phyloP scores from a whole-genome alignment of 768 basidiomycete species.

The Hortiboletus flavorubellus region DNA sequence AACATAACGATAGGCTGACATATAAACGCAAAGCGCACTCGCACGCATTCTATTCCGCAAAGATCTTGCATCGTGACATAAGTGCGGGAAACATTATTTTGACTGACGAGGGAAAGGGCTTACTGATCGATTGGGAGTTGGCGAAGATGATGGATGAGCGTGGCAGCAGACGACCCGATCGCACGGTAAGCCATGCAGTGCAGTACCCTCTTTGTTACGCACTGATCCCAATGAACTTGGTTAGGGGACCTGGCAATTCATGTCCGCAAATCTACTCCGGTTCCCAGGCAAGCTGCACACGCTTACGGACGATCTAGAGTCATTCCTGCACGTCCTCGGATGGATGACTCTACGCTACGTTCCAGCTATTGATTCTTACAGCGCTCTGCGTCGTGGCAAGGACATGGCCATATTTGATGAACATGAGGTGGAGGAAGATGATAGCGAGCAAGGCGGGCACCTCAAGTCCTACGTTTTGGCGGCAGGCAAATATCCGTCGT shows the following conservation, averaged over 20 bases:
- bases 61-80: conserved; percentile 28
- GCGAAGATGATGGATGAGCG: not conserved
- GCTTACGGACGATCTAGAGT: conserved; percentile 32
- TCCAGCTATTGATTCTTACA: not conserved
- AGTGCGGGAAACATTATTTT: conserved; percentile 29
- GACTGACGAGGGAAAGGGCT: conserved; percentile 3
- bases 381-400: no score
- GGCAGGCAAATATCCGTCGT: not conserved
- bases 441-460: no score
- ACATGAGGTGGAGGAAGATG: no score
- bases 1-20: not conserved
- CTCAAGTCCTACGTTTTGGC: no score
- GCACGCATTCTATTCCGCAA: conserved; percentile 12
- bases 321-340: conserved; percentile 19
- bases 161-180: not conserved
- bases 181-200: not conserved
- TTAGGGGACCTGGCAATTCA: conserved; percentile 6
- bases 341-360: not conserved
- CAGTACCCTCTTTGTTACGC: not conserved
- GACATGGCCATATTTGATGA: not conserved
- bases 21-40: conserved; percentile 13
- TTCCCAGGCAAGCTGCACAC: not conserved
- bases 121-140: conserved; percentile 29
- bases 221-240: no score
- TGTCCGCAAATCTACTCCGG: not conserved